Evolutionary conservation across 2,329 filamentous ascomycete species (phyloP), one percentile per base, ranked within the genome.

Genomic region (Ceratocystis smalleyi): DNA sequence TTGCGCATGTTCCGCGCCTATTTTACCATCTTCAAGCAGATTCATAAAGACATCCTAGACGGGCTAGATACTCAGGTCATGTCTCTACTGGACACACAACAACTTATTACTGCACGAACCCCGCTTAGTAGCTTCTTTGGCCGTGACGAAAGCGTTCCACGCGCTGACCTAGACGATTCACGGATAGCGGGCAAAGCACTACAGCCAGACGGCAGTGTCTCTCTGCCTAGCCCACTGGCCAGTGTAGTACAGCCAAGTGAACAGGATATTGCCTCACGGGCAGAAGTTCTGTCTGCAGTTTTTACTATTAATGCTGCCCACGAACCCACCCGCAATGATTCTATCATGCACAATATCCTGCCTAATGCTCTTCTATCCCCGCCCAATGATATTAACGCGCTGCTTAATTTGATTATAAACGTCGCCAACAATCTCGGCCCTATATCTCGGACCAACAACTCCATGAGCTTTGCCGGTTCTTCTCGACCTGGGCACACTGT

Each of bases 1-100:
- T 75, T 97, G 40, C 85, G 91, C 64, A 87, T 99, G 75, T 96
- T 97, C 74, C 82, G 89, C 54, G 92, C 92, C 0, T 96, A 95
- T 73, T 97, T 95, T 73, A 85, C 89, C 1, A 82, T 96, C 7
- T 94, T 91, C 71, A 90, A 91, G 71, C 88, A 96, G 71, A 85
- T 96, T 74, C 91, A 94, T 67, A 83, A 84, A 66, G 92, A 97
- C 68, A 88, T 91, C 67, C 79, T 92, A 5, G 85, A 88, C 65
- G 85, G 84, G 1, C 79, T 91, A 67, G 87, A 91, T 70, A 88
- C 91, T 67, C 87, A 91, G 71, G 81, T 87, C 63, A 83, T 89
- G 73, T 82, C 88, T 45, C 88, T 87, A 67, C 84, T 83, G 22
- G 85, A 91, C 69, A 84, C 88, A 10, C 84, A 88, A 66, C 87